A percentile compares a stretch with the other conserved stretches of the same genome.
phyloP scores from a whole-genome alignment of 2,329 filamentous ascomycete genomes.

The Aspergillus brunneoviolaceus region DNA sequence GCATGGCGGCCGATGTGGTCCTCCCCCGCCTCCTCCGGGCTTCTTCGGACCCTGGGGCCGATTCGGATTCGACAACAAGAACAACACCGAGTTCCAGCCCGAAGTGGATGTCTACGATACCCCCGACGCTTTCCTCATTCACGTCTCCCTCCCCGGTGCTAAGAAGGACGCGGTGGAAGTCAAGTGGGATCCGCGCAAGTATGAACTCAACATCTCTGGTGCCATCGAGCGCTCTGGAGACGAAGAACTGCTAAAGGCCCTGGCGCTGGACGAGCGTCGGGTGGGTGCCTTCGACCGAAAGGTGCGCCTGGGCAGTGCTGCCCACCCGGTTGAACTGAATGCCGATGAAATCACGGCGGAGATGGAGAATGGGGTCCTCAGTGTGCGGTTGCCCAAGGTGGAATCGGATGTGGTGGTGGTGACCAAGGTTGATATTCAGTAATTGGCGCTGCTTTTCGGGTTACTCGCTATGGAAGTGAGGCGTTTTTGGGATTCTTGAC shows the following conservation, averaged over 20 bases:
- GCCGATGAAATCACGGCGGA: not conserved
- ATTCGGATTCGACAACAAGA: not conserved
- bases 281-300: slow-evolving; percentile 4
- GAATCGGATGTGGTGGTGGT: slow-evolving; percentile 4
- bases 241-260: slow-evolving; percentile 2
- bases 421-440: slow-evolving; percentile 5
- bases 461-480: not conserved
- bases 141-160: slow-evolving; percentile 3
- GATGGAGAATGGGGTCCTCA: slow-evolving; percentile 7
- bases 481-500: not conserved
- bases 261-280: slow-evolving; percentile 6
- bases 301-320: slow-evolving; percentile 3
- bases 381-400: slow-evolving; percentile 4
- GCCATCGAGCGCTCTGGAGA: not conserved
- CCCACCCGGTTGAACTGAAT: slow-evolving; percentile 2
- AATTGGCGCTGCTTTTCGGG: not conserved
- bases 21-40: not conserved
- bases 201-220: slow-evolving; percentile 3
- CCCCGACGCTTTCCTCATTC: not conserved
- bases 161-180: slow-evolving; percentile 10
- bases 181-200: slow-evolving; percentile 7
- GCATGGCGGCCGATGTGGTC: not conserved
- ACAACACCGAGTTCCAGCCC: slow-evolving; percentile 2
- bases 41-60: not conserved
- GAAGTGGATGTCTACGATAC: slow-evolving; percentile 7